phyloP scores from a whole-genome alignment of 2,329 filamentous ascomycete species.

The Arthroderma sp. region DNA sequence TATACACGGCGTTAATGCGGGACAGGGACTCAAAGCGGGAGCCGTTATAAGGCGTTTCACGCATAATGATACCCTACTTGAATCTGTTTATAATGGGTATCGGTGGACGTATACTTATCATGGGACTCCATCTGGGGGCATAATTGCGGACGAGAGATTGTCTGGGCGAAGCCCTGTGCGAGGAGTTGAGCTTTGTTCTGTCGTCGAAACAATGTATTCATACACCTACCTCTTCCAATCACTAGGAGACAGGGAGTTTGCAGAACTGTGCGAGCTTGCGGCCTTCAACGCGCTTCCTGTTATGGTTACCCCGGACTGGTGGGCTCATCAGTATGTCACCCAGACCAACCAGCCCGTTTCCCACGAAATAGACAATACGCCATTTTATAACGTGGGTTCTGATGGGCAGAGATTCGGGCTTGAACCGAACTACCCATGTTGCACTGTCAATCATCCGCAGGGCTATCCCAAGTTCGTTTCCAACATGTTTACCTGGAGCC shows the following conservation, averaged over 20 bases:
- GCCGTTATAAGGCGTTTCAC: slow-evolving; percentile 35
- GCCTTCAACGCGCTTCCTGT: slow-evolving; percentile 45
- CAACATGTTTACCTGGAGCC: slow-evolving; percentile 30
- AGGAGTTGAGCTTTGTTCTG: slow-evolving; percentile 39
- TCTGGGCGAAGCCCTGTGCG: slow-evolving; percentile 31
- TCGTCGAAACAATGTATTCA: slow-evolving; percentile 41
- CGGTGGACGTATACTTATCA: slow-evolving; percentile 38
- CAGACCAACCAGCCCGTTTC: slow-evolving; percentile 42
- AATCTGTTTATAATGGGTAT: slow-evolving; percentile 30
- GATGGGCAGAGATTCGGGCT: slow-evolving; percentile 38
- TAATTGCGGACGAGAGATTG: slow-evolving; percentile 39
- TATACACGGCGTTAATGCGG: slow-evolving; percentile 37
- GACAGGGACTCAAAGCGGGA: slow-evolving; percentile 34
- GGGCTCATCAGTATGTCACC: slow-evolving; percentile 43
- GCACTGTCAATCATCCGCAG: slow-evolving; percentile 46
- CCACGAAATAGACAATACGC: slow-evolving; percentile 27
- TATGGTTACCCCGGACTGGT: slow-evolving; percentile 40
- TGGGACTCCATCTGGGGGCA: slow-evolving; percentile 33
- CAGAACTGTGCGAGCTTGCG: slow-evolving; percentile 39
- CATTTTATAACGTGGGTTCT: slow-evolving; percentile 38
- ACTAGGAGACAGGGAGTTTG: slow-evolving; percentile 34
- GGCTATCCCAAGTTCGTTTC: slow-evolving; percentile 44
- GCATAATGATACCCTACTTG: slow-evolving; percentile 29
- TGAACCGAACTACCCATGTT: slow-evolving; percentile 41
- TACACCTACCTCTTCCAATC: slow-evolving; percentile 39